These are phyloP conservation scores for Gossypium davidsonii DNA, from an alignment of 441 rosid genomes.

Conservation along the genomic window DNA sequence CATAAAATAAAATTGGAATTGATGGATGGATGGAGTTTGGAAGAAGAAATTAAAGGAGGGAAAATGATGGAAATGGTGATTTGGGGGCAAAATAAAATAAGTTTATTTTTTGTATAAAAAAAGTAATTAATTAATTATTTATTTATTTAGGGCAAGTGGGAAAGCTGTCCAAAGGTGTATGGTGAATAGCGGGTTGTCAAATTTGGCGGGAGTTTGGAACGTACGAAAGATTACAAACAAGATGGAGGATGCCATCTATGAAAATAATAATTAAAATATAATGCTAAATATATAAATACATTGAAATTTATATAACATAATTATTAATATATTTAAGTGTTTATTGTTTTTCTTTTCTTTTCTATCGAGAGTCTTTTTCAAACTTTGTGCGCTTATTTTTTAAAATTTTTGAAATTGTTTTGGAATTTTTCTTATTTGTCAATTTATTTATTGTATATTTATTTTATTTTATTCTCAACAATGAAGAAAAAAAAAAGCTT, in stretches of 20 bases:
- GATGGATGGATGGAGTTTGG: background rate
- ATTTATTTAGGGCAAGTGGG: background rate
- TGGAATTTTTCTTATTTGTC: too few species aligned
- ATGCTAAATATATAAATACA: background rate
- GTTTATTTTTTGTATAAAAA: too few species aligned
- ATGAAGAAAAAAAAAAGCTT: too few species aligned
- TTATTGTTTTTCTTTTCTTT: too few species aligned
- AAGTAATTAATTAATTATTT: background rate
- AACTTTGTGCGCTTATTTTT: too few species aligned
- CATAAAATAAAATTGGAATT: background rate
- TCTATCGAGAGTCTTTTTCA: too few species aligned
- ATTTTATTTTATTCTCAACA: too few species aligned
- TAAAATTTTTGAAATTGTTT: too few species aligned
- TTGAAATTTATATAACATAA: too few species aligned
- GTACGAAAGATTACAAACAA: background rate
- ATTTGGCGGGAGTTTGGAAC: constrained; percentile 21
- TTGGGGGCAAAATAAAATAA: background rate
- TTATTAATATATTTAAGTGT: too few species aligned
- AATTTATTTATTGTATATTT: too few species aligned
- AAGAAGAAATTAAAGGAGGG: background rate
- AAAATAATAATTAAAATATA: background rate
- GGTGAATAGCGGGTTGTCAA: background rate
- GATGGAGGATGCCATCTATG: background rate
- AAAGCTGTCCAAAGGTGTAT: background rate
- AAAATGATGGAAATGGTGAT: background rate